Evolutionary conservation across 495 filamentous ascomycete genomes (phyloP), one percentile per base, ranked within the genome.

Genomic region (Lindgomyces ingoldianus): DNA sequence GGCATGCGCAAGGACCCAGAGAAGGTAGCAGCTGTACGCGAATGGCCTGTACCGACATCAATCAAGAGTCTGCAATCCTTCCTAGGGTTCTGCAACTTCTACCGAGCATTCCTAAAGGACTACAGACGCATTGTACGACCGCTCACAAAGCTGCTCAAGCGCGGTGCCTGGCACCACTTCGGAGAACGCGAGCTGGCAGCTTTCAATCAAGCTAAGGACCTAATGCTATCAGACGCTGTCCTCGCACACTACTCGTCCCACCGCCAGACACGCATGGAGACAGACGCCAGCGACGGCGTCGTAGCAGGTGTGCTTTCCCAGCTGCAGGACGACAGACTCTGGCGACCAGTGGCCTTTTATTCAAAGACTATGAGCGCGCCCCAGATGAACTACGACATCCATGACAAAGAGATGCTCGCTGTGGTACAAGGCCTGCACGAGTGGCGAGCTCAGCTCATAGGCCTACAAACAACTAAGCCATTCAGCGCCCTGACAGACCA

Each of bases 111-210:
- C 61, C 73, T 78, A 44, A 54, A 61, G 14, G 45, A 65, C 22
- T 78, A 66, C 57, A 58, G 60, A 14, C 29, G 44, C 4, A 49
- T 70, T 27, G 53, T 65, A 24, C 21, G 42, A 48, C 65, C 66
- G 14, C 62, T 67, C 12, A 49, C 50, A 2, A 12, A 18, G 8
- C 21, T 47, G 4, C 4, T 63, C 51, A 60, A 51, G 67, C 0
- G 67, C 47, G 11, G 59, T 62, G 57, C 72, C 74, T 42, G 84
- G 61, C 69, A 78, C 51, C 81, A 81, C 26, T 84, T 84, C 54
- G 73, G 74, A 12, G 53, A 64, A 4, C 69, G 81, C 53, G 22
- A 54, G 50, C 24, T 29, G n/a, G 50, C 27, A 9, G 50, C 18
- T 1, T 54, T 54, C 25, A 1, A 54, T 6, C 22, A n/a, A 2